Base-by-base conservation (phyloP, 805 yeast genomes). In the Maudiozyma turicensis region DNA sequence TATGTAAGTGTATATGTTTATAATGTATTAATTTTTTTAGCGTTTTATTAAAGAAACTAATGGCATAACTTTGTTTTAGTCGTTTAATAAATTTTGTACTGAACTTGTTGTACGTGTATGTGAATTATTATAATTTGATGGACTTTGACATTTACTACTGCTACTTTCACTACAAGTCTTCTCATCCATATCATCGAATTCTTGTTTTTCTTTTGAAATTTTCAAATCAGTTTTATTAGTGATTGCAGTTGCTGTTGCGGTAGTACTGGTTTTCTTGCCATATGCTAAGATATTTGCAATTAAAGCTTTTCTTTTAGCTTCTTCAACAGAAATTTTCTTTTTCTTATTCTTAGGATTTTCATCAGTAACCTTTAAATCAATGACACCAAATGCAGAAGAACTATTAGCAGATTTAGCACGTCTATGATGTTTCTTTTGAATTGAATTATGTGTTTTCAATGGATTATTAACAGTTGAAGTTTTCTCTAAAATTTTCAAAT, bases 161-260 rank as follows among this genome's bases (percentile, higher is more conserved):
- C 65, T 60, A 32, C 53, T 55, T 45, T 64, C 68, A 53, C 67
- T 60, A 47, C 65, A 64, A 2, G 68, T 63, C 41, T 52, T 55
- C 29, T 63, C 63, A 48, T 61, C 64, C 31, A 40, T 32, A 37
- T 55, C 58, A 35, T 55, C 28, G n/a, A 13, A 13, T 13, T 39
- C 28, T 15, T 39, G 41, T 10, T 39, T 39, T 15, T 39, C 52
- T 14, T 43, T 30, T n/a, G 30, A 29, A 20, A 20, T 20, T 4
- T 20, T 20, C 26, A 20, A 20, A 20, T 20, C 26, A 20, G 26
- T 20, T 20, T 20, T 20, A 20, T 32, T 32, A 9, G 34, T 32
- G 13, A 4, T 32, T 32, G 38, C n/a, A 34, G 7, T 34, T 4
- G 38, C 7, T 6, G 11, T 34, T 34, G 4, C n/a, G 8, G 11